Evolutionary conservation across 805 yeast species (phyloP).

Genomic region (Saturnispora besseyi): DNA sequence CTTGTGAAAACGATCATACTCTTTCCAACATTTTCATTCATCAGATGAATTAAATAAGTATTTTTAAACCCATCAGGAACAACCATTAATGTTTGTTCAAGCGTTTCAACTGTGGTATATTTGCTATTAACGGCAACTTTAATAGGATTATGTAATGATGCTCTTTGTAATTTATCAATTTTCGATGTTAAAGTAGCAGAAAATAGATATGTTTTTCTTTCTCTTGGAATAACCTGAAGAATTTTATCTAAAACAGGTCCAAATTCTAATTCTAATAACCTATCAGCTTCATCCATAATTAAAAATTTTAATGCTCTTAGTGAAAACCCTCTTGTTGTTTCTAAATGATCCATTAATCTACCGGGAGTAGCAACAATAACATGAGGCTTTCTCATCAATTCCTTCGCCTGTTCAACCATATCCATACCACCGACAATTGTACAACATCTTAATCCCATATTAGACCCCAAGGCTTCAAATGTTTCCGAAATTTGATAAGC

Average conservation of each 20-base stretch:
- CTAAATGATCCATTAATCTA: slow-evolving; percentile 85
- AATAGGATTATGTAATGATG: slow-evolving; percentile 81
- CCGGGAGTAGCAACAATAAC: slow-evolving; percentile 90
- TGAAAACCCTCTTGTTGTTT: slow-evolving; percentile 83
- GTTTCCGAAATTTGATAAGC: slow-evolving; percentile 89
- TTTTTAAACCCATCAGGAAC: slow-evolving; percentile 90
- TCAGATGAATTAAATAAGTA: slow-evolving; percentile 70
- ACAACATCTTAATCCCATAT: slow-evolving; percentile 85
- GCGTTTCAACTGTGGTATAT: slow-evolving; percentile 90
- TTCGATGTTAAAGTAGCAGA: slow-evolving; percentile 98
- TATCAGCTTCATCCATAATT: slow-evolving; percentile 96
- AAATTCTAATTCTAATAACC: slow-evolving; percentile 91
- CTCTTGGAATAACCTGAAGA: slow-evolving; percentile 71
- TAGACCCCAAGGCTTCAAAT: slow-evolving; percentile 83
- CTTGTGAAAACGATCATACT: slow-evolving; percentile 84
- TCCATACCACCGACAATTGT: slow-evolving; percentile 98
- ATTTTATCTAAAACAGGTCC: slow-evolving; percentile 90
- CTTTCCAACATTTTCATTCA: slow-evolving; percentile 80
- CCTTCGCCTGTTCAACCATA: slow-evolving; percentile 95
- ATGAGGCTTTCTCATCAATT: slow-evolving; percentile 89
- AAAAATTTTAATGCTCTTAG: slow-evolving; percentile 68
- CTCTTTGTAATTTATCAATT: slow-evolving; percentile 89
- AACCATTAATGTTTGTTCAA: slow-evolving; percentile 80
- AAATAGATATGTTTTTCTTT: slow-evolving; percentile 76
- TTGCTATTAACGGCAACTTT: slow-evolving; percentile 83